A percentile compares a stretch with the other conserved stretches of the same genome.
These are phyloP conservation scores for Orbilia oligospora DNA, from an alignment of 2,329 filamentous ascomycete genomes.

Conservation along the genomic window DNA sequence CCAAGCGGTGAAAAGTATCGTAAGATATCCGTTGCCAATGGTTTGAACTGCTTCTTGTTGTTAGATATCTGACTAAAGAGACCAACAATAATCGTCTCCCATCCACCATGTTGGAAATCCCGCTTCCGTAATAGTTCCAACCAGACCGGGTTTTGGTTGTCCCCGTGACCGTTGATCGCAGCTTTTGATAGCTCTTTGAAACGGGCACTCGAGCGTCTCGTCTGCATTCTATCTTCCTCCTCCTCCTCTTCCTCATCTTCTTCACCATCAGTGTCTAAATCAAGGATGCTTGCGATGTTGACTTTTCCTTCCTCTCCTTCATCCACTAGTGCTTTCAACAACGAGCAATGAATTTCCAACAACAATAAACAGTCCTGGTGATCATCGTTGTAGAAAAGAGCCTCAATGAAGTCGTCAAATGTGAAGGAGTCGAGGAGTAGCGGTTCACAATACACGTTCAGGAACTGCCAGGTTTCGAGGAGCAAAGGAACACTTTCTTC, in stretches of 20 bases:
- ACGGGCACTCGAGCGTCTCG: conserved; percentile 67
- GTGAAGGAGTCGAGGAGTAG: conserved; percentile 97
- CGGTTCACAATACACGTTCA: conserved; percentile 98
- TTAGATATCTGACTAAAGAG: conserved; percentile 87
- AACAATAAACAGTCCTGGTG: conserved; percentile 85
- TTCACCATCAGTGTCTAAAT: conserved; percentile 72
- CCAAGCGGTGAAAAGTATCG: conserved; percentile 84
- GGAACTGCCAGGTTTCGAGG: conserved; percentile 93
- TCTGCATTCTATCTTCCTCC: conserved; percentile 69
- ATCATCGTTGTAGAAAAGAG: conserved; percentile 82
- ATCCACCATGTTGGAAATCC: conserved; percentile 88
- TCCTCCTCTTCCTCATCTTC: conserved; percentile 77
- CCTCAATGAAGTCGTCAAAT: conserved; percentile 94
- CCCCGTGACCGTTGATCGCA: conserved; percentile 51
- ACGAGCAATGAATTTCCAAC: conserved; percentile 90
- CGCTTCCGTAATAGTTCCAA: conserved; percentile 85
- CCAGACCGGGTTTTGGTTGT: conserved; percentile 77
- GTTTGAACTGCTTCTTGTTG: conserved; percentile 77
- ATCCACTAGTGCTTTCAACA: conserved; percentile 88
- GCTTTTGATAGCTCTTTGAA: conserved; percentile 60
- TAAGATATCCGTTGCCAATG: conserved; percentile 83
- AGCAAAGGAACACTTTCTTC: conserved; percentile 89
- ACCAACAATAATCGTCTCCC: conserved; percentile 90
- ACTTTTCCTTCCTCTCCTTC: conserved; percentile 84
- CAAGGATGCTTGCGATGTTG: conserved; percentile 78